Conservation (phyloP, 2,329 filamentous ascomycete species). For the Cladosporium sp. region DNA sequence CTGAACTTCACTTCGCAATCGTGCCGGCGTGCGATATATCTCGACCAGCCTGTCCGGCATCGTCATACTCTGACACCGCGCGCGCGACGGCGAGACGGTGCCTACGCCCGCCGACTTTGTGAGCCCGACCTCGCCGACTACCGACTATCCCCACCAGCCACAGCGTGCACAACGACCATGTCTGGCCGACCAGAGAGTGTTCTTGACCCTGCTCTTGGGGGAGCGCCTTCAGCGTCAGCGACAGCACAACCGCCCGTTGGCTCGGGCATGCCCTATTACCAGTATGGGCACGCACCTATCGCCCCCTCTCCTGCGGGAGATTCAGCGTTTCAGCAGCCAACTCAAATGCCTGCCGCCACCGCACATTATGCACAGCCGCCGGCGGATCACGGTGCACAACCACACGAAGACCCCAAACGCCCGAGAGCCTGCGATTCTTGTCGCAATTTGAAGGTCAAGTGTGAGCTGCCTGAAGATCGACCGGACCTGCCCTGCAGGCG, state of each 20-base stretch:
- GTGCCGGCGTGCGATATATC: too few species aligned
- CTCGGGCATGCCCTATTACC: conserved; percentile 9
- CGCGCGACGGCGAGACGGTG: conserved; percentile 12
- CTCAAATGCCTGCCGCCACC: not conserved
- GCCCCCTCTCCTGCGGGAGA: conserved; percentile 3
- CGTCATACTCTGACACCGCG: not conserved
- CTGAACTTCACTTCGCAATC: too few species aligned
- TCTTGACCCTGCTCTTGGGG: conserved; percentile 8
- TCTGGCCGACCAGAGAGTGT: conserved; percentile 6
- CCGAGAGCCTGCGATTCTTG: conserved; percentile 47
- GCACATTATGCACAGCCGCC: conserved; percentile 6
- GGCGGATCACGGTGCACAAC: not conserved
- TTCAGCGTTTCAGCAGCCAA: conserved; percentile 4
- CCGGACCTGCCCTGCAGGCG: conserved; percentile 57
- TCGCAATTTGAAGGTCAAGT: conserved; percentile 62
- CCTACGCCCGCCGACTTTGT: conserved; percentile 11
- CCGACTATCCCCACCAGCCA: conserved; percentile 10
- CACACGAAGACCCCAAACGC: conserved; percentile 38
- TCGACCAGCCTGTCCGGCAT: not conserved
- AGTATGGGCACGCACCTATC: conserved; percentile 6
- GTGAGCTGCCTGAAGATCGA: conserved; percentile 66
- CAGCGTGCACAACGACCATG: conserved; percentile 7
- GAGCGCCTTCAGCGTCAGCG: not conserved
- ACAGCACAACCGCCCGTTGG: not conserved
- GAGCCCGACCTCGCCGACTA: conserved; percentile 7